A percentile compares a stretch with the other conserved stretches of the same genome.
Conservation (phyloP, 352 stramenopile species). For the Blastocystis sp. region DNA sequence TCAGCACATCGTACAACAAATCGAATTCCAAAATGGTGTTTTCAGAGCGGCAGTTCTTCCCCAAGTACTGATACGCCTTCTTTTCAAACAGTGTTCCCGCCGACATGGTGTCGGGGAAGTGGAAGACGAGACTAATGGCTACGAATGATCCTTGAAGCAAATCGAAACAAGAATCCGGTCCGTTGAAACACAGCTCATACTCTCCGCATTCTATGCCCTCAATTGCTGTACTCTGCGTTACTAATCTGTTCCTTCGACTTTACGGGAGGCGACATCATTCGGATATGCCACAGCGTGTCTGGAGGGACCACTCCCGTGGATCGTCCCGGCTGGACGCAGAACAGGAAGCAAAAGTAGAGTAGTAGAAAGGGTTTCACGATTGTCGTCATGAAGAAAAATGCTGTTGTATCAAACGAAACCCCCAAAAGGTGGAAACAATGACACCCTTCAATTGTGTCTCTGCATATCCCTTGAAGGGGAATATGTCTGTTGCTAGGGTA, state of each 20-base stretch:
- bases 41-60: neutral
- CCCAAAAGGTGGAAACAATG: neutral
- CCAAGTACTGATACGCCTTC: neutral
- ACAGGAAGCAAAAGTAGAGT: neutral
- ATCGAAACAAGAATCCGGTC: neutral
- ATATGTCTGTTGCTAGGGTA: neutral
- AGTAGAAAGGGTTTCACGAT: neutral
- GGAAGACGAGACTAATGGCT: slow-evolving; percentile 26
- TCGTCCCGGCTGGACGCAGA: neutral
- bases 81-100: neutral
- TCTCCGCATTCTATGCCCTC: slow-evolving; percentile 27
- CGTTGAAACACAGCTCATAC: slow-evolving; percentile 34
- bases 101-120: slow-evolving; percentile 1
- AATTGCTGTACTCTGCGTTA: neutral
- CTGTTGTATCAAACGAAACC: neutral
- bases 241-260: neutral
- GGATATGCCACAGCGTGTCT: slow-evolving; percentile 59
- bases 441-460: neutral
- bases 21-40: neutral
- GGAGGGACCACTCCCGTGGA: slow-evolving; percentile 28
- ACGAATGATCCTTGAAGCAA: neutral
- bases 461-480: neutral
- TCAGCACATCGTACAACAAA: neutral
- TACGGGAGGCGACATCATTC: slow-evolving; percentile 59
- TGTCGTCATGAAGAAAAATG: neutral